Evolutionary conservation across 768 basidiomycete species (phyloP), one percentile per base, ranked within the genome.

Genomic region (Tephrocybe sp.): DNA sequence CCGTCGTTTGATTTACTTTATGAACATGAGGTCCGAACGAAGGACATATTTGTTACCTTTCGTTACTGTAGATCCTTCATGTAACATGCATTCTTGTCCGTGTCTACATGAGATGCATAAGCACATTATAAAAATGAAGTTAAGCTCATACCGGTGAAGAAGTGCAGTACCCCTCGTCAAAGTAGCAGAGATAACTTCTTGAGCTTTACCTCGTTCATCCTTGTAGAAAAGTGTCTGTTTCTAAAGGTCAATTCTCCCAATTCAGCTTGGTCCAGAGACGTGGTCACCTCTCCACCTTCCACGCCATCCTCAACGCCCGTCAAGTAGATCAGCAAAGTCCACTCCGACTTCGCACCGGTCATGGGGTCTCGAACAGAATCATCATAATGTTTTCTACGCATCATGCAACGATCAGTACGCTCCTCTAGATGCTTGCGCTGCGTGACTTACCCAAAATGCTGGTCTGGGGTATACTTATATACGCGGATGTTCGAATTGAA

Each of bases 301-400:
- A 90, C 80, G 15, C 86, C 87, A 59, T 89, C 87, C 58, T 89
- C 84, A 4, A 62, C 62, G 1, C 89, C 89, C 5, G 84, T 83
- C 27, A 91, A 63, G 60, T 90, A 90, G 21, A 90, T 73, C 21
- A 91, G 64, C 30, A 90, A 64, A 0, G 89, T 91, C 88, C 89
- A 90, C 62, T 89, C 86, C 27, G 84, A 87, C 60, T 77, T 80
- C 1, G 77, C 74, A 4, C 83, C 83, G 6, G 84, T 83, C 44
- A 71, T 59, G 4, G 73, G 48, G 60, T 87, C 86, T 7, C 74
- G 72, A 22, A 86, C 80, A 16, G 82, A 80, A 58, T 87, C 87
- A 54, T 90, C 87, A 57, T 89, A 90, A 62, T 89, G 88, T 12
- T 81, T 78, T 18, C 77, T 78, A 34, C 8, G 34, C 13, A 26